These are phyloP conservation scores for Talaromyces sp. DNA, from an alignment of 2,329 filamentous ascomycete genomes.

Conservation along the genomic window DNA sequence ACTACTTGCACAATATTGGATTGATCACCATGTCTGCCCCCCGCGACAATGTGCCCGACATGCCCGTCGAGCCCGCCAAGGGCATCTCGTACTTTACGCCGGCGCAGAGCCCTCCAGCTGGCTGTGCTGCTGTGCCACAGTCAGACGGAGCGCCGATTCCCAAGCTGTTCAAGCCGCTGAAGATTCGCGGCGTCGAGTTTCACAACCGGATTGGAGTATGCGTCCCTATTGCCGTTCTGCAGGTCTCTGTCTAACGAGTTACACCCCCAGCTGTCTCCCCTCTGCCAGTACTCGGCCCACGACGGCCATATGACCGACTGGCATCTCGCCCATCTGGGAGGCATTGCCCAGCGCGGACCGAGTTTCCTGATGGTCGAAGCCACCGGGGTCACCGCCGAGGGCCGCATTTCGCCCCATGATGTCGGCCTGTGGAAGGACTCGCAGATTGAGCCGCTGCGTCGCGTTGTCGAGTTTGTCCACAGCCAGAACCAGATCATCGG, in stretches of 20 bases:
- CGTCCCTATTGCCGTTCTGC: background rate
- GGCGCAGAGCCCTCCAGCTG: constrained; percentile 29
- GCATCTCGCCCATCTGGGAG: constrained; percentile 36
- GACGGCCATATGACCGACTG: constrained; percentile 40
- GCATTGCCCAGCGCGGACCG: constrained; percentile 13
- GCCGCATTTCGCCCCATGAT: constrained; percentile 33
- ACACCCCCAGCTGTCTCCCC: constrained; percentile 43
- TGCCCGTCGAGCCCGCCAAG: constrained; percentile 32
- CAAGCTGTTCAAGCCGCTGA: constrained; percentile 56
- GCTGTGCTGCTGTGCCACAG: constrained; percentile 35
- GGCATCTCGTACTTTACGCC: constrained; percentile 41
- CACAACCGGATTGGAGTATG: constrained; percentile 59
- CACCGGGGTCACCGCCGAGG: constrained; percentile 24
- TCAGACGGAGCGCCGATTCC: constrained; percentile 39
- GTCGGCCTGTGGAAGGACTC: constrained; percentile 29
- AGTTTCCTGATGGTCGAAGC: constrained; percentile 63
- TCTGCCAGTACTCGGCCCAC: constrained; percentile 52
- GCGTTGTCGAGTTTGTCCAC: constrained; percentile 26
- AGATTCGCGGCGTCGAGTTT: constrained; percentile 53
- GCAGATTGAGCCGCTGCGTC: constrained; percentile 27
- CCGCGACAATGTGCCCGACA: constrained; percentile 18
- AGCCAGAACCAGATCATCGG: constrained; percentile 24
- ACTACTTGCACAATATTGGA: background rate
- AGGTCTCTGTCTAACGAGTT: background rate
- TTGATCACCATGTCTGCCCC: background rate